Evolutionary conservation across 441 rosid species (phyloP), one percentile per base, ranked within the genome.

Genomic region (Gossypium aridum): DNA sequence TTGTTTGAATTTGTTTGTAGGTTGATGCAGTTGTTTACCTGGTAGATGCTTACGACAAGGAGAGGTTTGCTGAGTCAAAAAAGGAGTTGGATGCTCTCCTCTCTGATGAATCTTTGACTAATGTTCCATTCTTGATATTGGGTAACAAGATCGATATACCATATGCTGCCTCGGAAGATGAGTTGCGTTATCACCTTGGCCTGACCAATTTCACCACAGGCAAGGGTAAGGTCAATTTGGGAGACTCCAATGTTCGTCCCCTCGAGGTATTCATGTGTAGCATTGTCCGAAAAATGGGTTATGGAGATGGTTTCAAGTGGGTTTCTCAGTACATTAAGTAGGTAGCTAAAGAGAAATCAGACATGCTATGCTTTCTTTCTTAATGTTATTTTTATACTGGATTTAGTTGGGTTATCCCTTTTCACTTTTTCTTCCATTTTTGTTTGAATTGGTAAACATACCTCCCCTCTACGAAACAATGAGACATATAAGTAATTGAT

Each of bases 21-120:
- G 97, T 92, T 83, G 96, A 90, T 82, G 96, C 96, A 0, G 96
- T 92, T 64, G 92, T 92, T 71, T 92, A 92, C 85, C 85, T 92
- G 20, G 94, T 92, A 55, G 98, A 93, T 80, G 94, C 97, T 10
- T 86, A 82, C 64, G 98, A 93, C 83, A 90, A 88, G 76, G 98
- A 93, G 79, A 87, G 97, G 77, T 88, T 91, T 72, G 79, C 88
- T 0, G 94, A 91, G 77, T 91, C 97, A 2, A 91, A 91, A 74
- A 88, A 81, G 72, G 97, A 92, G 80, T 85, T 92, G 16, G 94
- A 91, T 22, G 96, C 97, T 53, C 94, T 91, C 62, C 91, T 91
- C 3, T 89, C 92, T 0, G 97, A 92, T 57, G 97, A 93, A 76
- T 78, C 93, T 7, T 81, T 93, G 72, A 83, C 88, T 22, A 83